Evolutionary conservation across 495 filamentous ascomycete species (phyloP), one percentile per base, ranked within the genome.

Genomic region (Penicilliopsis zonata): DNA sequence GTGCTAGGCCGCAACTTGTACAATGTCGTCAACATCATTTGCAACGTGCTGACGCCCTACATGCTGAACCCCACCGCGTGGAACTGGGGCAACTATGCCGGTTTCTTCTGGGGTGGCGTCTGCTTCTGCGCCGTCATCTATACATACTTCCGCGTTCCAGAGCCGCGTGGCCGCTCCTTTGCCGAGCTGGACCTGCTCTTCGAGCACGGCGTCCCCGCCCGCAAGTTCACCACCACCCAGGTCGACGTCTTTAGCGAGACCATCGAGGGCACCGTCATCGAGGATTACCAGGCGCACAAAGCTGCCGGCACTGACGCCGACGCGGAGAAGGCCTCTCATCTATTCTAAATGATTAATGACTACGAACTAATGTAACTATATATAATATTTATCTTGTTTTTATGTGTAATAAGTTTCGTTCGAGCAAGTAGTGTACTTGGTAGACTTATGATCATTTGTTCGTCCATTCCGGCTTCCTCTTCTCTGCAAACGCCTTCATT

Each of bases 401-500:
- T n/a, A n/a, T n/a, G n/a, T n/a, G n/a, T n/a, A n/a, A n/a, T n/a
- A n/a, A n/a, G n/a, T n/a, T n/a, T n/a, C n/a, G n/a, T n/a, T n/a
- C n/a, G n/a, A n/a, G n/a, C n/a, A n/a, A n/a, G n/a, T n/a, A n/a
- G n/a, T n/a, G n/a, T n/a, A n/a, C n/a, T n/a, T n/a, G n/a, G n/a
- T n/a, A n/a, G n/a, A n/a, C n/a, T n/a, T n/a, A n/a, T n/a, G n/a
- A 18, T 47, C 76, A 95, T 52, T 87, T 74, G 50, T 95, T 56
- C 15, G 68, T 76, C 90, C 90, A 98, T 53, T 93, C 73, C 1
- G 90, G 63, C 69, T 93, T 88, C 65, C 82, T 74, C 76, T 94
- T 95, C 63, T 90, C 81, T 1, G 78, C 78, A 62, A 98, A 98
- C 10, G 90, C 90, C 47, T 69, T 77, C 88, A 96, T 96, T 9